Evolutionary conservation across 805 yeast genomes (phyloP), one percentile per base, ranked within the genome.

Genomic region (Candida sithepensis): DNA sequence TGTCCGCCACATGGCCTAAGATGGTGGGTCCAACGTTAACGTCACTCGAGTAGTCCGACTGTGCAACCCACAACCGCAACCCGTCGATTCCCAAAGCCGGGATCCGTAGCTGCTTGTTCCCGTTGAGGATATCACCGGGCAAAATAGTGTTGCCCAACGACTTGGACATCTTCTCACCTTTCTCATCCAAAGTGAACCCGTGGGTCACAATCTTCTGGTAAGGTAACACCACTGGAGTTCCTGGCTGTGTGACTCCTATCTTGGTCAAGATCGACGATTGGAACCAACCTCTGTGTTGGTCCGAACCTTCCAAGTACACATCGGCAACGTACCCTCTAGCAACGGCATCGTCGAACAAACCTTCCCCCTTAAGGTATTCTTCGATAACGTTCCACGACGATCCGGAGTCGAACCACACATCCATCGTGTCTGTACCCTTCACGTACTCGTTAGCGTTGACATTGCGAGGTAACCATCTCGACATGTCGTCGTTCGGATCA

Each of bases 211-310:
- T 78, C 21, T 76, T 73, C 50, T 76, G 77, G 66, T 78, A 94
- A 0, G 99, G 98, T 55, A 66, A 44, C 10, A 65, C 59, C 6
- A 49, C 46, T 4, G 63, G 51, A 1, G 70, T 68, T 43, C 43
- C 44, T n/a, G 32, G 38, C 16, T 51, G 3, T 10, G 67, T 59
- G 5, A 54, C 52, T 3, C 85, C 86, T 20, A 89, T 77, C 59
- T 82, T 86, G 21, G 95, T 90, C 48, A 94, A 70, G 23, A 94
- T 68, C 1, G 97, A 89, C 28, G 96, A 88, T 69, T 94, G 99
- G 64, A 94, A 94, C 99, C 99, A 94, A 1, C 99, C 99, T 50
- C 99, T 78, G 62, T 94, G 99, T 66, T 94, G 99, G 62, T 94
- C 99, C n/a, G 91, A 81, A 2, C 99, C 99, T 71, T 94, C 99